phyloP scores from a whole-genome alignment of 2,329 filamentous ascomycete species.

The Diaporthe aspalathi region DNA sequence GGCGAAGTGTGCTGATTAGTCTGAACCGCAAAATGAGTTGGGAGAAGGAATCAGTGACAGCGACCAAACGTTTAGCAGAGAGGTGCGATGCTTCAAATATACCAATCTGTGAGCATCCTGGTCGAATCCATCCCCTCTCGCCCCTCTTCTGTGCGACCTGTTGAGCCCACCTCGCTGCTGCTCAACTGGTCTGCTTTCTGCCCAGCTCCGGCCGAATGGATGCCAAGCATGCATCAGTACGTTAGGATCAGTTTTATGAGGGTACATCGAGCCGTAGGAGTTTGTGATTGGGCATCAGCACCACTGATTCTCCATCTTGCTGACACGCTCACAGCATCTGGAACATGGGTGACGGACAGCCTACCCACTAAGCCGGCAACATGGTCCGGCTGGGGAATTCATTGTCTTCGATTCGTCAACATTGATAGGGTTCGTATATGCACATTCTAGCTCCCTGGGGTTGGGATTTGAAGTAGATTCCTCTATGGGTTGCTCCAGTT shows the following conservation, averaged over 20 bases:
- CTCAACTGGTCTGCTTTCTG: not conserved
- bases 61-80: no score
- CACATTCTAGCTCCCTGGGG: not conserved
- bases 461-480: not conserved
- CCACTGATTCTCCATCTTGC: not conserved
- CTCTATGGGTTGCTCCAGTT: no score
- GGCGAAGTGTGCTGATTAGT: not conserved
- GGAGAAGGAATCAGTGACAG: not conserved
- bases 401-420: not conserved
- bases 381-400: not conserved
- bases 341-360: not conserved
- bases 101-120: not conserved
- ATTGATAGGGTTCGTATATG: not conserved
- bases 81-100: not conserved
- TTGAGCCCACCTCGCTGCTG: not conserved
- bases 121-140: not conserved
- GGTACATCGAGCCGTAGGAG: not conserved
- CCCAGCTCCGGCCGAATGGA: slow-evolving; percentile 13
- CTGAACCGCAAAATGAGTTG: no score
- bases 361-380: not conserved
- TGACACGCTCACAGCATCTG: not conserved
- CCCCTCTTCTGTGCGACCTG: not conserved
- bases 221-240: slow-evolving; percentile 16
- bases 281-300: not conserved
- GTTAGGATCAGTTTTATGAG: not conserved